Conservation (phyloP, 306 rosid species). For the Mimosa bimucronata region DNA sequence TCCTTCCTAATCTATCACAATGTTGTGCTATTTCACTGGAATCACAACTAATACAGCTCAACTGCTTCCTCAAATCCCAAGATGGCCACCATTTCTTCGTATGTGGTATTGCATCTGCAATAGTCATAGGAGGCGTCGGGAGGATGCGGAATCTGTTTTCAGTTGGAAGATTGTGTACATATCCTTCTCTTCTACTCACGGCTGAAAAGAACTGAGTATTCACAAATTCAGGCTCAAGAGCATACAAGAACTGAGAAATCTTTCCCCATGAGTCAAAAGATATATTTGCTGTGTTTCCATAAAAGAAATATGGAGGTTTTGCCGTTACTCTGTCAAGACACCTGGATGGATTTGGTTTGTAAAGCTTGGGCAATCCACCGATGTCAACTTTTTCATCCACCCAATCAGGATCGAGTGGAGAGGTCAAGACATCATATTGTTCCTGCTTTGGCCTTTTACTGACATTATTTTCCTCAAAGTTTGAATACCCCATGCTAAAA, state of each 20-base stretch:
- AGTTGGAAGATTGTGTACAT: conserved; percentile 86
- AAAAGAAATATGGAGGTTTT: conserved; percentile 82
- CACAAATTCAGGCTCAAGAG: conserved; percentile 76
- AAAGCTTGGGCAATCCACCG: conserved; percentile 40
- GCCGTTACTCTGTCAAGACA: conserved; percentile 48
- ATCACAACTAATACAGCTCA: conserved; percentile 68
- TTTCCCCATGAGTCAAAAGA: conserved; percentile 71
- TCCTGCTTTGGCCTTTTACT: conserved; percentile 74
- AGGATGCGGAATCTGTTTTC: conserved; percentile 67
- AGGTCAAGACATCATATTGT: conserved; percentile 46
- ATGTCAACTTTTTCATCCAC: conserved; percentile 57
- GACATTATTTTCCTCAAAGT: conserved; percentile 41
- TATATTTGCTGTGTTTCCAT: conserved; percentile 61
- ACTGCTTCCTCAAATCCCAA: conserved; percentile 84
- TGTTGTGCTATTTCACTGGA: conserved; percentile 56
- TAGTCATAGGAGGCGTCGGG: conserved; percentile 71
- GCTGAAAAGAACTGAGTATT: conserved; percentile 72
- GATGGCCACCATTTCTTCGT: conserved; percentile 90
- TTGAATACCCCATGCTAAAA: conserved; percentile 25
- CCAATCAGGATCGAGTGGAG: conserved; percentile 49
- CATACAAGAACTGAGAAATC: conserved; percentile 75
- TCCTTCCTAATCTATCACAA: conserved; percentile 65
- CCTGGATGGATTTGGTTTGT: conserved; percentile 51
- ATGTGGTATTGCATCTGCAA: conserved; percentile 69
- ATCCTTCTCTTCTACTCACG: conserved; percentile 78